Evolutionary conservation across 2,329 filamentous ascomycete species (phyloP).

Genomic region (Juglanconis juglandina): DNA sequence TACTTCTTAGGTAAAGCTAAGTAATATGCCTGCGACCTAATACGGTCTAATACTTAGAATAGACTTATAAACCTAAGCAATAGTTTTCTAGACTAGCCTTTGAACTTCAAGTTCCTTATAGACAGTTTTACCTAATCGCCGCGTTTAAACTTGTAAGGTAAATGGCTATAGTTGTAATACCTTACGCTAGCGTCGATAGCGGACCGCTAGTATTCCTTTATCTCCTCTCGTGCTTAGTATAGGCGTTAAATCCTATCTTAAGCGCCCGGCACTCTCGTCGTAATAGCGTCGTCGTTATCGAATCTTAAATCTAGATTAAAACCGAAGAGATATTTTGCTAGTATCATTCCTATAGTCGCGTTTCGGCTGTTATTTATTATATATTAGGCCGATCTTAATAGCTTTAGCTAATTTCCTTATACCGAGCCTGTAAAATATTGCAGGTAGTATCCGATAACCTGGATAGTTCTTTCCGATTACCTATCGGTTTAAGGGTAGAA

Average conservation of each 20-base stretch:
- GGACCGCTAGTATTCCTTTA: neutral
- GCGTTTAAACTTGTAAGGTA: neutral
- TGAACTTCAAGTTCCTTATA: neutral
- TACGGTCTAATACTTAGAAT: neutral
- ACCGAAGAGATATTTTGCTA: neutral
- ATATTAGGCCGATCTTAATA: neutral
- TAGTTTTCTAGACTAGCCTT: neutral
- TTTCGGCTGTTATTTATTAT: neutral
- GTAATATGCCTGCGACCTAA: neutral
- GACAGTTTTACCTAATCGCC: no score
- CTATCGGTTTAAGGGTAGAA: slow-evolving; percentile 1
- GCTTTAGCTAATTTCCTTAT: neutral
- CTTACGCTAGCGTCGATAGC: no score
- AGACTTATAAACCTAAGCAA: neutral
- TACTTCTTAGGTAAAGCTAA: neutral
- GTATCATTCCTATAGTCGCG: neutral
- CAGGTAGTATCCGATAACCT: neutral
- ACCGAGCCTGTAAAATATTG: neutral
- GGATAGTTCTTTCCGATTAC: neutral
- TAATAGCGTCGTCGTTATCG: neutral
- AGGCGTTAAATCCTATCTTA: neutral
- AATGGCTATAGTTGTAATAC: neutral
- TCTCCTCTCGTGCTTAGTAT: neutral
- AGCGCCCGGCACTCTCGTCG: neutral
- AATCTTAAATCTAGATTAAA: neutral